These are phyloP conservation scores for Fusarium sp. DNA, from an alignment of 2,329 filamentous ascomycete genomes.

Conservation along the genomic window DNA sequence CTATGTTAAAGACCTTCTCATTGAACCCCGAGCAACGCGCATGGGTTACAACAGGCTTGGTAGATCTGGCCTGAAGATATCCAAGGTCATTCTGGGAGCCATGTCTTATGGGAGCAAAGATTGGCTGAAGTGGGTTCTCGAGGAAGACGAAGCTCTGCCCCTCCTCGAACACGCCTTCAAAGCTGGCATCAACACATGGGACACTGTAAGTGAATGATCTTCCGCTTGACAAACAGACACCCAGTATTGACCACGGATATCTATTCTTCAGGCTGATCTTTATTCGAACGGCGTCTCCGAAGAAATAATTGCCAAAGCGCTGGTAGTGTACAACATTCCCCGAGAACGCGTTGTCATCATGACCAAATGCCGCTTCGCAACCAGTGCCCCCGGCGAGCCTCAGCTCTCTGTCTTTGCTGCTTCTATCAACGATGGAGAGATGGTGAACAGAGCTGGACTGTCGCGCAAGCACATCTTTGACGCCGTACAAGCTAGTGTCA, in stretches of 20 bases:
- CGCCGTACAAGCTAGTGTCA: background rate
- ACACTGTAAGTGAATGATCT: background rate
- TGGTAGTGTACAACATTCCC: background rate
- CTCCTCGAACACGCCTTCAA: background rate
- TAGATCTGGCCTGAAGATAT: background rate
- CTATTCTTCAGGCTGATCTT: background rate
- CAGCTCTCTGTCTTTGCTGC: background rate
- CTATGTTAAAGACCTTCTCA: background rate
- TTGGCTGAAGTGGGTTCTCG: background rate
- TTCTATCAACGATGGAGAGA: background rate
- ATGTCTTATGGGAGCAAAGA: background rate
- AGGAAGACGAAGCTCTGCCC: background rate
- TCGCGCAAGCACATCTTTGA: background rate
- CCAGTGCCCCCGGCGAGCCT: background rate
- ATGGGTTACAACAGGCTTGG: background rate
- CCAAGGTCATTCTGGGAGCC: background rate
- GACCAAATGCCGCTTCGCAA: background rate
- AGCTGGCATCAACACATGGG: background rate
- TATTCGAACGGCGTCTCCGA: background rate
- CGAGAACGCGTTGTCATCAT: background rate
- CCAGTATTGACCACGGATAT: fast-evolving
- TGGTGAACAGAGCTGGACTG: background rate
- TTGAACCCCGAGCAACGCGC: background rate
- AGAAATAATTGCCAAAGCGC: background rate
- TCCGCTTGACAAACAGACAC: fast-evolving